A percentile compares a stretch with the other conserved stretches of the same genome.
Evolutionary conservation across 352 stramenopile species (phyloP).

Genomic region (Globisporangium solare): DNA sequence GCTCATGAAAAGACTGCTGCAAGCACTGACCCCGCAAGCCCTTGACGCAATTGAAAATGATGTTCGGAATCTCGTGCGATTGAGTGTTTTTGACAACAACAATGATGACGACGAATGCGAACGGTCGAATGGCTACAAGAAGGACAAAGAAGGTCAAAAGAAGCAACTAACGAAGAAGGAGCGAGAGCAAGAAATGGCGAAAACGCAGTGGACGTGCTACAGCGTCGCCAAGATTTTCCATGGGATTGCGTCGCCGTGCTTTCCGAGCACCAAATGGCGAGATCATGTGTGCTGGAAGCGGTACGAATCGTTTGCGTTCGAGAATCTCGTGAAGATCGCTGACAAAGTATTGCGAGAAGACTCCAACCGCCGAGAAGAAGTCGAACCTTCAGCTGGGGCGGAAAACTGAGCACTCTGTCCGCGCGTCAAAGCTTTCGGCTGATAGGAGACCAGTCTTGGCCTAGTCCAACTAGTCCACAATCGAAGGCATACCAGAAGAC

Average conservation of each 20-base stretch:
- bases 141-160: neutral
- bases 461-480: too few species aligned
- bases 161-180: neutral
- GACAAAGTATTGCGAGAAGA: constrained; percentile 43
- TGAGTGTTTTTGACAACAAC: constrained; percentile 14
- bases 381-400: neutral
- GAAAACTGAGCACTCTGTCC: neutral
- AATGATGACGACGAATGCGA: constrained; percentile 14
- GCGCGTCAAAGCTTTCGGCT: too few species aligned
- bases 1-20: constrained; percentile 39
- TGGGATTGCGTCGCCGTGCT: constrained; percentile 58
- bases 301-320: constrained; percentile 65
- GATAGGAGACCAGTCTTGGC: too few species aligned
- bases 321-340: constrained; percentile 61
- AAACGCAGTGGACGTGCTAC: constrained; percentile 48
- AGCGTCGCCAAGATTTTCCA: constrained; percentile 79
- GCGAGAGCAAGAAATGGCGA: constrained; percentile 7
- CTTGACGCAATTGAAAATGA: constrained; percentile 58
- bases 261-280: constrained; percentile 53
- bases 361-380: neutral
- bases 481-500: too few species aligned
- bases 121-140: constrained; percentile 4
- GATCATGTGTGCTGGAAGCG: constrained; percentile 63
- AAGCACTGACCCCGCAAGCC: constrained; percentile 39
- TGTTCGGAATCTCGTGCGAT: constrained; percentile 28